A percentile compares a stretch with the other conserved stretches of the same genome.
phyloP scores from a whole-genome alignment of 2,329 filamentous ascomycete species.

The Verticillium klebahnii region DNA sequence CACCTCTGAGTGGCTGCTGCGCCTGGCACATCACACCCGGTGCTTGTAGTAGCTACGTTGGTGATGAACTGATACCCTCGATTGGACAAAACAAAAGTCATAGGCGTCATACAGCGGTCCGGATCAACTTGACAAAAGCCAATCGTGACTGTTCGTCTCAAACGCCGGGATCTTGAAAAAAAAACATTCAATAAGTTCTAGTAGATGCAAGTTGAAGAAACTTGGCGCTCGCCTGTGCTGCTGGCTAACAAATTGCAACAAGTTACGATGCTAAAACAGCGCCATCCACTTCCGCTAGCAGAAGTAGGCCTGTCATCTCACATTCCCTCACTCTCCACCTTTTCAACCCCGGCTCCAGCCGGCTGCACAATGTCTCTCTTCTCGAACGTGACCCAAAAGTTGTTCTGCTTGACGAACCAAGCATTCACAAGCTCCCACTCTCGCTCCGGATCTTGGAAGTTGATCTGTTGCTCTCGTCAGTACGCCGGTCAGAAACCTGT shows the following conservation, averaged over 20 bases:
- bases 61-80: neutral
- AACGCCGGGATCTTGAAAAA: too few species aligned
- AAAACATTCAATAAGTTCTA: too few species aligned
- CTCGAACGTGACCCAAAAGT: conserved; percentile 45
- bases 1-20: too few species aligned
- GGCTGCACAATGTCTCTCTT: conserved; percentile 38
- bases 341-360: neutral
- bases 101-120: too few species aligned
- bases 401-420: conserved; percentile 59
- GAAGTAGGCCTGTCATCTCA: neutral
- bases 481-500: neutral
- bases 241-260: too few species aligned
- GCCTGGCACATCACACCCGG: too few species aligned
- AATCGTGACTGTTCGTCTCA: too few species aligned
- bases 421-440: conserved; percentile 58
- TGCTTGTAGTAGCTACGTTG: neutral
- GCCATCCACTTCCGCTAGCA: neutral
- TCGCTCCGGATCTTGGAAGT: conserved; percentile 46
- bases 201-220: too few species aligned
- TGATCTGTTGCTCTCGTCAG: conserved; percentile 33
- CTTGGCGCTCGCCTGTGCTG: too few species aligned
- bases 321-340: neutral
- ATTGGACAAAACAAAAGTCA: too few species aligned
- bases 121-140: too few species aligned
- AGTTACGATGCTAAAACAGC: too few species aligned